Conservation (phyloP, 352 stramenopile species). For the Phytophthora fragariae region DNA sequence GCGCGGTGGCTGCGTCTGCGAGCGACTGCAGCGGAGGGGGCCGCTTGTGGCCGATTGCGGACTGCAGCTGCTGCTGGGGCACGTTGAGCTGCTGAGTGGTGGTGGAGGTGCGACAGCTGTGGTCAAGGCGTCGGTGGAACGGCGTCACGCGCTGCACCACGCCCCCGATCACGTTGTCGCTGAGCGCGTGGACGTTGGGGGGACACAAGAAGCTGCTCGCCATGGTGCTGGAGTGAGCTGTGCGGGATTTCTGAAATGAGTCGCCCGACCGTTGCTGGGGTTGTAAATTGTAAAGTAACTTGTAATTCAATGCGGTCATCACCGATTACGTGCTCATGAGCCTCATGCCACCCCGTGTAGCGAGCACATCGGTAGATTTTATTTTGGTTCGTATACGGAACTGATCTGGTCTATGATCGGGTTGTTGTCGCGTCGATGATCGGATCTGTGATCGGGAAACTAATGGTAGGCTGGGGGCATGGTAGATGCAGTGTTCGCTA, state of each 20-base stretch:
- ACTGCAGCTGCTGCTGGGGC: not conserved
- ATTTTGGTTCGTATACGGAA: no score
- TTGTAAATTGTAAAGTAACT: not conserved
- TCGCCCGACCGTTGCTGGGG: not conserved
- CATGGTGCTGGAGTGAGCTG: not conserved
- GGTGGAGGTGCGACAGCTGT: not conserved
- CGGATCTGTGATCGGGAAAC: no score
- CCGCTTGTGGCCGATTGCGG: not conserved
- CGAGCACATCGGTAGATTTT: not conserved
- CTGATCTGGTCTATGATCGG: no score
- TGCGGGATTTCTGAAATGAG: not conserved
- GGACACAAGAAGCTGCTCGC: not conserved
- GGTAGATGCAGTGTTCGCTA: no score
- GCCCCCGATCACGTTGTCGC: conserved; percentile 2
- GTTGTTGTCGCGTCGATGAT: no score
- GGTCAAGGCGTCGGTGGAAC: not conserved
- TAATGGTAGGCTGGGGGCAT: no score
- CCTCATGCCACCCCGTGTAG: not conserved
- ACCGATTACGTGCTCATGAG: conserved; percentile 4
- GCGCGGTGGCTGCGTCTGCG: not conserved
- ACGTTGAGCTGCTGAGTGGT: not conserved
- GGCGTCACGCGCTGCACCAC: conserved; percentile 2
- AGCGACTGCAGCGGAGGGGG: conserved; percentile 1
- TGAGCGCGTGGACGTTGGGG: not conserved
- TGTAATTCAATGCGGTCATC: conserved; percentile 21